A percentile compares a stretch with the other conserved stretches of the same genome.
Evolutionary conservation across 345 rosid species (phyloP).

Genomic region (Murraya paniculata): DNA sequence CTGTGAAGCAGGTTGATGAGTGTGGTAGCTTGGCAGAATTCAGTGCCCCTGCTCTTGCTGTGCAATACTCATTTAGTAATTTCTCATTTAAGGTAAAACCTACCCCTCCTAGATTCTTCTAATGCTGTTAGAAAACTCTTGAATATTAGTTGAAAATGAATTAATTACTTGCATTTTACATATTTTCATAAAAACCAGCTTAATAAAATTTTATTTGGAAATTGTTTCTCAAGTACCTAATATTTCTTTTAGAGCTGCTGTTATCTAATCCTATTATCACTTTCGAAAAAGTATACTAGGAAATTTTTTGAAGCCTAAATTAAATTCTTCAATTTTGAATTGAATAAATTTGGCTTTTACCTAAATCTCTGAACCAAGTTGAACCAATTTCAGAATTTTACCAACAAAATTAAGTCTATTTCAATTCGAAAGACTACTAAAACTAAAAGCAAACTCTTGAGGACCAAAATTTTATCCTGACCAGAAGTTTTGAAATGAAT

Average conservation of each 20-base stretch:
- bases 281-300: not conserved
- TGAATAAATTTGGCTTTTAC: not conserved
- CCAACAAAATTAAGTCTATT: not conserved
- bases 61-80: conserved; percentile 89
- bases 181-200: not conserved
- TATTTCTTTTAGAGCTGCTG: not conserved
- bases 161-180: not conserved
- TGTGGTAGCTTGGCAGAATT: conserved; percentile 82
- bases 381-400: not conserved
- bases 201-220: not conserved
- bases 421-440: not conserved
- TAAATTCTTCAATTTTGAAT: not conserved
- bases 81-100: conserved; percentile 85
- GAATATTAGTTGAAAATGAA: not conserved
- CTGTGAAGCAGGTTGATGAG: conserved; percentile 66
- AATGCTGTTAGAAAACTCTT: not conserved
- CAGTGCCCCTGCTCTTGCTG: conserved; percentile 55
- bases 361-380: not conserved
- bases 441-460: not conserved
- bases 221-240: not conserved
- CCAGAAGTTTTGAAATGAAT: not conserved
- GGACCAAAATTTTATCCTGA: not conserved
- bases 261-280: not conserved
- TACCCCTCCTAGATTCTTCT: not conserved
- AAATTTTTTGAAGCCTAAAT: not conserved